phyloP scores from a whole-genome alignment of 441 rosid species.

The Cnidoscolus chayamansa region DNA sequence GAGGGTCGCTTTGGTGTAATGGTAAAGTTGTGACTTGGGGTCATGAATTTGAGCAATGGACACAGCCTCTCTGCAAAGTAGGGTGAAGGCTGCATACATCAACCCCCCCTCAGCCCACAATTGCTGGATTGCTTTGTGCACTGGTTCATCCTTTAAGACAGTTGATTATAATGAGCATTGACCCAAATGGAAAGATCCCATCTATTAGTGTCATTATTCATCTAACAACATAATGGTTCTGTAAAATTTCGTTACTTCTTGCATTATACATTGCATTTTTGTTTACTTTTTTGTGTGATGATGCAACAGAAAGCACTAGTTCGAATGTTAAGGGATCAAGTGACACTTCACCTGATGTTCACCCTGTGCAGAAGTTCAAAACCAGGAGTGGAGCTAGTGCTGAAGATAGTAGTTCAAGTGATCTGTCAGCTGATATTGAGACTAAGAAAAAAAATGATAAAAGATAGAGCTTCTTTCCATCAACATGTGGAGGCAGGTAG shows the following conservation, averaged over 20 bases:
- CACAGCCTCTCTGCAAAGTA: too few relatives aligned
- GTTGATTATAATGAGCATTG: neutral
- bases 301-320: slow-evolving; percentile 43
- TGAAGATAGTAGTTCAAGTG: slow-evolving; percentile 12
- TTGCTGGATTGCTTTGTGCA: too few relatives aligned
- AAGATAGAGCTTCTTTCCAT: slow-evolving; percentile 8
- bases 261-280: slow-evolving; percentile 8
- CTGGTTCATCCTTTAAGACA: neutral
- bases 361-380: neutral
- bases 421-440: neutral
- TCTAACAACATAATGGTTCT: neutral
- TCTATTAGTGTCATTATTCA: neutral
- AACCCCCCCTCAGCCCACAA: too few relatives aligned
- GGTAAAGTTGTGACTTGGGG: too few relatives aligned
- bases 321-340: slow-evolving; percentile 10
- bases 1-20: too few relatives aligned
- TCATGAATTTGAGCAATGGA: too few relatives aligned
- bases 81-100: too few relatives aligned
- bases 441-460: neutral
- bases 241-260: neutral
- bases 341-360: slow-evolving; percentile 9
- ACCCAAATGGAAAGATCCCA: neutral
- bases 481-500: slow-evolving; percentile 15
- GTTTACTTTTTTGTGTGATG: slow-evolving; percentile 18
- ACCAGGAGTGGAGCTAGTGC: slow-evolving; percentile 15